Base-by-base conservation (phyloP, 2,329 filamentous ascomycete genomes). In the Apiospora kogelbergensis region DNA sequence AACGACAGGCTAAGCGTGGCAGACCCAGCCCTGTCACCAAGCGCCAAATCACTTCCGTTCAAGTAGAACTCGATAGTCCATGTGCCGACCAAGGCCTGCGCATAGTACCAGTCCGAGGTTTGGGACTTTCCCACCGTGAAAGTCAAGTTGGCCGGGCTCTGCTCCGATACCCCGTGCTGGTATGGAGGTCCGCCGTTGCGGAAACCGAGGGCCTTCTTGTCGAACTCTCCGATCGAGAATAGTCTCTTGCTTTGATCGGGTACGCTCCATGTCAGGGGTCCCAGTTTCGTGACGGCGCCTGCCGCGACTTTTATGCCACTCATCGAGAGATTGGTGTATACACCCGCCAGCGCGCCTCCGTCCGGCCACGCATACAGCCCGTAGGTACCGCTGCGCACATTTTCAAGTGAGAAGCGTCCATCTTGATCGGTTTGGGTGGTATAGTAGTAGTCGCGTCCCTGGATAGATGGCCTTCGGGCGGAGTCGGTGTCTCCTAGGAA, bases 351-450 rank as follows among this genome's bases (percentile, higher is more conserved):
- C 3, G 70, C 73, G 22, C 81, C 82, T 67, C 83, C 84, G 69
- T 84, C 83, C 1, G 82, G 81, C 84, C 84, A 86, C 0, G 84
- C 84, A 66, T 85, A 82, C 1, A 86, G 73, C 0, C 81, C 84
- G 70, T 85, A 86, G 2, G 77, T 78, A 0, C 80, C 83, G 0
- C 76, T 75, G 4, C 84, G 81, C 17, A 87, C 81, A 67, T 84
- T 71, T 3, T 77, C 69, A 68, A 87, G 81, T 5, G 73, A 73
- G 71, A 87, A 87, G 1, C 74, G 71, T 9, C 85, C 85, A 1
- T 79, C 64, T 0, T 71, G 72, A 65, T 83, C 82, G 1, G 85
- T 80, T 68, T 84, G 83, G 0, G 80, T 75, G 4, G 82, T 84
- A 74, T 86, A 86, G 74, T 86, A 86, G 75, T 85, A 85, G 33